These are phyloP conservation scores for Pythium rishiriense DNA, from an alignment of 352 stramenopile species.

Conservation along the genomic window DNA sequence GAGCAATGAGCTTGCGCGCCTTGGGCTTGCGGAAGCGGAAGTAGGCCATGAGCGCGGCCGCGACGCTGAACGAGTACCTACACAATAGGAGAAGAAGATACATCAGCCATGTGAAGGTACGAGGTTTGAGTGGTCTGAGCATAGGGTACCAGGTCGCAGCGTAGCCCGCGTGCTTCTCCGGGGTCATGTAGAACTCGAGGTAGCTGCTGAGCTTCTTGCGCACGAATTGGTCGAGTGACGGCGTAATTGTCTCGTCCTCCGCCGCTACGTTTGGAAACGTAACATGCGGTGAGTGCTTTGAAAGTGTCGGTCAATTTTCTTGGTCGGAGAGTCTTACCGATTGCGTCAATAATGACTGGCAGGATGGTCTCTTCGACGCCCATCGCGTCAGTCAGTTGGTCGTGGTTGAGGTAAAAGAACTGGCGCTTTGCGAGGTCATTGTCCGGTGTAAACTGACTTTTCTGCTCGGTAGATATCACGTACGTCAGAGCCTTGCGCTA, in stretches of 20 bases:
- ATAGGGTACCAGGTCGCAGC: conserved; percentile 67
- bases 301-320: neutral
- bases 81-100: neutral
- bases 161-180: conserved; percentile 83
- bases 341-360: conserved; percentile 76
- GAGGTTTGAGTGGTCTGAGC: neutral
- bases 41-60: conserved; percentile 64
- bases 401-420: conserved; percentile 84
- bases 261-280: conserved; percentile 37
- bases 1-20: conserved; percentile 9
- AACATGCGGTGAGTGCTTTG: neutral
- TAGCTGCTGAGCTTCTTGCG: conserved; percentile 81
- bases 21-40: conserved; percentile 60
- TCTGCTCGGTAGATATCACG: conserved; percentile 29
- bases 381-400: conserved; percentile 78
- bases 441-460: conserved; percentile 78
- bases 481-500: neutral
- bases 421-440: conserved; percentile 74
- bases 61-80: conserved; percentile 82
- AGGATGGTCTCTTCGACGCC: conserved; percentile 58
- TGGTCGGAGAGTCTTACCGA: conserved; percentile 35
- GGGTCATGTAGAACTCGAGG: conserved; percentile 89
- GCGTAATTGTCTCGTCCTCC: conserved; percentile 30
- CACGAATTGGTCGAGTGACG: conserved; percentile 55
- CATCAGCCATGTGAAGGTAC: too few species aligned